Base-by-base conservation (phyloP, 2,329 filamentous ascomycete species). In the Talaromyces sp. region DNA sequence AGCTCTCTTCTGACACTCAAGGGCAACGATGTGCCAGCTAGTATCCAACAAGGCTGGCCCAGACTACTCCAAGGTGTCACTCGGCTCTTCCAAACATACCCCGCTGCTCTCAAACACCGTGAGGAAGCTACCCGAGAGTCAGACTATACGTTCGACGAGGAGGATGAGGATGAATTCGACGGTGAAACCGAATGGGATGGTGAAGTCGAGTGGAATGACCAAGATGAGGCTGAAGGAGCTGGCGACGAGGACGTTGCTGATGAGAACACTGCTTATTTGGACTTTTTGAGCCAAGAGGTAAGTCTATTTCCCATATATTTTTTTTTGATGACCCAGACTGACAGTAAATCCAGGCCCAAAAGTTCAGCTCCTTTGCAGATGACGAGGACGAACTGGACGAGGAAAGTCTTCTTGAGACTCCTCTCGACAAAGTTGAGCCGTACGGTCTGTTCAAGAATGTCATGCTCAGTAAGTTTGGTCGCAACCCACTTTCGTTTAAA, bases 11-110 rank as follows among this genome's bases (percentile, higher is more conserved):
- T 99, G 57, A 90, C 88, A 53, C 79, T 99, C 62, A 86, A 85
- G 64, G 87, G 88, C 11, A 88, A 91, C 58, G 89, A 96, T 70
- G 90, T 99, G 8, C 95, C 95, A 0, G 81, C 85, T n/a, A 98
- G 93, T 71, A 91, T 99, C 30, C 92, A 96, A 66, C 91, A 92
- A 66, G 95, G 95, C 59, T 99, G 95, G 95, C 93, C 93, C 9
- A 85, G 95, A 70, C 81, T 99, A 67, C 84, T 99, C 52, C 91
- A 88, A 70, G 95, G 95, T 42, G 89, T 96, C 60, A 93, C 95
- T 8, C 85, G 91, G 63, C 83, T 99, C 44, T 99, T 99, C 85
- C 90, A 92, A 72, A 93, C 93, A 7, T 81, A 99, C 57, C 95
- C 95, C 44, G 84, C 86, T 25, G 95, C 95, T 2, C 80, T 96